Conservation (phyloP, 1,139 yeast genomes). For the Martiniozyma asiatica region DNA sequence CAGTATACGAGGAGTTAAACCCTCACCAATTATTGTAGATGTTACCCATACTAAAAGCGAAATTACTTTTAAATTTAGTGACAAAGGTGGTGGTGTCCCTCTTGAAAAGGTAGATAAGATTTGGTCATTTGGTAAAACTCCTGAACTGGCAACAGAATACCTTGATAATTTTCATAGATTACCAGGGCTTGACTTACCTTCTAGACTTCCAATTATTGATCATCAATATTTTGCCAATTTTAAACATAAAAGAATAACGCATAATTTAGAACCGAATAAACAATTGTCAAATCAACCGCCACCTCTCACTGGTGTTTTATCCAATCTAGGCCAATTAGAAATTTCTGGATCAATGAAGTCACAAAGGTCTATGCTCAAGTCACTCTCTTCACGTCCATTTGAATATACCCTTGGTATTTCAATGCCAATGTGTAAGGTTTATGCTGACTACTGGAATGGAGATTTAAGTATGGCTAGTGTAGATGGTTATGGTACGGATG, state of each 20-base stretch:
- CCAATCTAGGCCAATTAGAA: slow-evolving; percentile 30
- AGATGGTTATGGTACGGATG: slow-evolving; percentile 88
- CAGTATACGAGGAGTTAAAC: slow-evolving; percentile 25
- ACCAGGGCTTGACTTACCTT: slow-evolving; percentile 36
- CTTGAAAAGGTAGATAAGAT: slow-evolving; percentile 45
- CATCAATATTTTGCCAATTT: slow-evolving; percentile 9
- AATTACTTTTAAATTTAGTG: slow-evolving; percentile 69
- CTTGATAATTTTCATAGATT: slow-evolving; percentile 54
- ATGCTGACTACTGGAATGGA: slow-evolving; percentile 96
- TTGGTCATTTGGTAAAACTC: slow-evolving; percentile 77
- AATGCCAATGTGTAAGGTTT: slow-evolving; percentile 80
- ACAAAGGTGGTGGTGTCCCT: slow-evolving; percentile 79
- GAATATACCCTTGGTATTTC: slow-evolving; percentile 75
- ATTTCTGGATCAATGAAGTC: slow-evolving; percentile 15
- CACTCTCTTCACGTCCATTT: slow-evolving; percentile 60
- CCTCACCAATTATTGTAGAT: slow-evolving; percentile 64
- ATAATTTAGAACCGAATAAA: no score
- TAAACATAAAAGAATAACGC: no score
- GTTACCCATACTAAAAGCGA: slow-evolving; percentile 56
- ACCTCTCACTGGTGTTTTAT: slow-evolving; percentile 15
- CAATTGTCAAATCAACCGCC: slow-evolving; percentile 4
- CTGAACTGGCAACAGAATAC: slow-evolving; percentile 43
- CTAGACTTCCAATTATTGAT: slow-evolving; percentile 16
- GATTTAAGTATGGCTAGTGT: slow-evolving; percentile 68
- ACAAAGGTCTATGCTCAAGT: slow-evolving; percentile 31